Base-by-base conservation (phyloP, 176 grass and related monocot species). In the Tuctoria greenei region DNA sequence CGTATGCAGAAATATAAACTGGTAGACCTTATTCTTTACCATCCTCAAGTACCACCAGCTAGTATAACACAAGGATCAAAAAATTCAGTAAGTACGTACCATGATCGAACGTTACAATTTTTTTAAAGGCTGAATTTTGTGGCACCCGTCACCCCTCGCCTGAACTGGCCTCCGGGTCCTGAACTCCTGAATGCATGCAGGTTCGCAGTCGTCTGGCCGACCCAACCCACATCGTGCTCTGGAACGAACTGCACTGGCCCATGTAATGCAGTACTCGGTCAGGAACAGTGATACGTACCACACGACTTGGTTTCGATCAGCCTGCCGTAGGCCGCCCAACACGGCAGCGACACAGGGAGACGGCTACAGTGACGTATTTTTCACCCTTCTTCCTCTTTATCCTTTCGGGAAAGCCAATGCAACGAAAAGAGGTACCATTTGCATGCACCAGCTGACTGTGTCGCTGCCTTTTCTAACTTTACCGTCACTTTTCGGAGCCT, bases 401-500 rank as follows among this genome's bases (percentile, higher is more conserved):
- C 38, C 78, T 70, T 86, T 71, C 4, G 66, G 47, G 44, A 75
- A 79, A 41, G 55, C 55, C 55, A 5, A 25, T 26, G 23, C 52
- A 14, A 40, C 45, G 67, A 69, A 86, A 75, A 69, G 81, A 80
- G 37, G 76, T 55, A 74, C 20, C 21, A 80, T 75, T 79, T 71
- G 76, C 64, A 28, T 51, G 81, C 21, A 26, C 8, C 20, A 56
- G 52, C 8, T 7, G 52, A 61, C 75, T 74, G 44, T 75, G 75
- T 84, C 86, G 51, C 40, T 17, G 24, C 28, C 76, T 69, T 75
- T 75, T 76, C 71, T 71, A 64, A 21, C 86, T 88, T 88, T 84
- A 80, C 56, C 81, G 76, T 46, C 71, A 8, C 81, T 84, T 88
- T 88, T 88, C 64, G 57, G 81, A 71, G 76, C 71, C 81, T 59